Conservation (phyloP, 805 yeast species). For the Pichia exigua region DNA sequence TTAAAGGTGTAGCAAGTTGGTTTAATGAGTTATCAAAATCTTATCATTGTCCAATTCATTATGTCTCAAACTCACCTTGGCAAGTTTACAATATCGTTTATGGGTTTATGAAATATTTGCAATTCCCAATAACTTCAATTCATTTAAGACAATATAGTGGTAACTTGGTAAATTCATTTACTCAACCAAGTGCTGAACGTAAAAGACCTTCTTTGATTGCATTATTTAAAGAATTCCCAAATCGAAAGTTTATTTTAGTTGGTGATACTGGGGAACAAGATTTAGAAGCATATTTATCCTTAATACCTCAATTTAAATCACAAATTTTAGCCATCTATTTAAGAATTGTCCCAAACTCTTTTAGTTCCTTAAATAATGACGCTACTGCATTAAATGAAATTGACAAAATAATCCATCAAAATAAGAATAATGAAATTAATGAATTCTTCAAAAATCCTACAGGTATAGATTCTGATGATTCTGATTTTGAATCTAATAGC, state of each 20-base stretch:
- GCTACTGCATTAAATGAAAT: slow-evolving; percentile 17
- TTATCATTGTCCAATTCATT: slow-evolving; percentile 56
- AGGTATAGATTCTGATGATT: slow-evolving; percentile 10
- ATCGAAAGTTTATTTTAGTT: slow-evolving; percentile 69
- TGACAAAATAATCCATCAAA: slow-evolving; percentile 9
- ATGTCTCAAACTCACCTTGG: slow-evolving; percentile 94
- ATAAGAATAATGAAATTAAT: background rate
- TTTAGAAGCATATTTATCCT: slow-evolving; percentile 77
- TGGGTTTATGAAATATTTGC: slow-evolving; percentile 45
- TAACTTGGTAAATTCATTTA: slow-evolving; percentile 65
- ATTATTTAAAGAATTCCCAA: slow-evolving; percentile 65
- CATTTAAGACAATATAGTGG: slow-evolving; percentile 88
- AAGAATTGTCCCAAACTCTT: slow-evolving; percentile 63
- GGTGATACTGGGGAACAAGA: slow-evolving; percentile 98
- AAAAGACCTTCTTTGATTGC: slow-evolving; percentile 59
- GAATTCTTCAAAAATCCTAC: slow-evolving; percentile 8
- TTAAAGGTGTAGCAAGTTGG: slow-evolving; percentile 73
- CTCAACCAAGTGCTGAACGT: slow-evolving; percentile 82
- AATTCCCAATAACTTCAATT: slow-evolving; percentile 73
- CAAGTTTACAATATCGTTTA: slow-evolving; percentile 61
- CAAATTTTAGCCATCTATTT: slow-evolving; percentile 71
- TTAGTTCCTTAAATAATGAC: slow-evolving; percentile 46
- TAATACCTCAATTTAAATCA: slow-evolving; percentile 54
- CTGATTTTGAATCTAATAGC: background rate
- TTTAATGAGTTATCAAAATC: slow-evolving; percentile 41